Conservation (phyloP, 345 rosid genomes). For the Geranium brycei region DNA sequence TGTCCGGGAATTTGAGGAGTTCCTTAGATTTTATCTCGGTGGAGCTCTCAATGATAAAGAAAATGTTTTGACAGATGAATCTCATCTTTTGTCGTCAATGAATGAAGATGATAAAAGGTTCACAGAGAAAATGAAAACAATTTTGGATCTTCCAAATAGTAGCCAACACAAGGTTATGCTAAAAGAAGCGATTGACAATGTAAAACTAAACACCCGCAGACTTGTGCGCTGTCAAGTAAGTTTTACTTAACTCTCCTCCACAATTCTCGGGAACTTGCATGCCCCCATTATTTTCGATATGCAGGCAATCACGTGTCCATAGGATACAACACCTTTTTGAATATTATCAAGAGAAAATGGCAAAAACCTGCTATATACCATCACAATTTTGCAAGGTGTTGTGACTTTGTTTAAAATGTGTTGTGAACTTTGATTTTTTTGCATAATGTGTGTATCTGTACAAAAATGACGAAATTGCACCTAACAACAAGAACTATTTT, state of each 20-base stretch:
- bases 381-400: too few species aligned
- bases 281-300: too few species aligned
- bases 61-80: slow-evolving; percentile 11
- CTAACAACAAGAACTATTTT: too few species aligned
- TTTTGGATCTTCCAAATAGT: slow-evolving; percentile 22
- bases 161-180: slow-evolving; percentile 32
- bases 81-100: slow-evolving; percentile 12
- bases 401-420: too few species aligned
- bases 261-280: background rate
- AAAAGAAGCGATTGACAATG: slow-evolving; percentile 54
- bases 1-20: slow-evolving; percentile 64
- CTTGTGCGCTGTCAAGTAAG: slow-evolving; percentile 91
- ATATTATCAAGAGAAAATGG: too few species aligned
- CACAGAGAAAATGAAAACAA: slow-evolving; percentile 32
- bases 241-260: background rate
- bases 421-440: too few species aligned
- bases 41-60: slow-evolving; percentile 9
- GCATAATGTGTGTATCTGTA: too few species aligned
- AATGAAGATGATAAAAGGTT: slow-evolving; percentile 17
- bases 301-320: too few species aligned
- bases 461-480: too few species aligned
- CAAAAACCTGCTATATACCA: too few species aligned
- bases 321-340: too few species aligned
- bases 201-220: slow-evolving; percentile 71
- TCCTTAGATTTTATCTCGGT: slow-evolving; percentile 28